Conservation (phyloP, 192 early-diverging fungal species). For the Linnemannia zychae region DNA sequence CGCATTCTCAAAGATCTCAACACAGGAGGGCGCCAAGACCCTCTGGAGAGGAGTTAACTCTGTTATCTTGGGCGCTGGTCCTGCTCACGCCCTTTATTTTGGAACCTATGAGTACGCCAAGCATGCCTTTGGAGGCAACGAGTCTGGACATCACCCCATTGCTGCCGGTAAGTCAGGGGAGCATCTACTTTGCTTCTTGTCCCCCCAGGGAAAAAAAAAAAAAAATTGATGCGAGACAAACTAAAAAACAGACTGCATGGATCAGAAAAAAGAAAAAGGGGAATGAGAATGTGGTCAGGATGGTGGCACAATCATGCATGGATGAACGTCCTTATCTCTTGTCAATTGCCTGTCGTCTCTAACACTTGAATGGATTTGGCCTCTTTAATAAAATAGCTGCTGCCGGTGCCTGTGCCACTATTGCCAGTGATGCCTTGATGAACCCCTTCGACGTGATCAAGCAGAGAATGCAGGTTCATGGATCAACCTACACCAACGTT, state of each 20-base stretch:
- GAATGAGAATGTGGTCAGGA: background rate
- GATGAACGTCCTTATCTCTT: conserved; percentile 1
- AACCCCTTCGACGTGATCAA: conserved; percentile 99
- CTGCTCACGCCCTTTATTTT: conserved; percentile 97
- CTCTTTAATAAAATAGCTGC: conserved; percentile 64
- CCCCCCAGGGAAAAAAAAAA: background rate
- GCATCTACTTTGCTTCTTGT: background rate
- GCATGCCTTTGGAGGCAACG: conserved; percentile 73
- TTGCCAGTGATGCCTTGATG: conserved; percentile 91
- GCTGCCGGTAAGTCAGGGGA: conserved; percentile 73
- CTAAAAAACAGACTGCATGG: background rate
- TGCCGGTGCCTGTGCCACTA: conserved; percentile 91
- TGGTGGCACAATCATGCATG: conserved; percentile 12
- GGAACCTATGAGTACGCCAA: conserved; percentile 95
- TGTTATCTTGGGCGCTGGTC: conserved; percentile 93
- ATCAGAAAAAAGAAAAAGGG: background rate
- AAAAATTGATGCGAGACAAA: background rate
- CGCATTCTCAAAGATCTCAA: conserved; percentile 77
- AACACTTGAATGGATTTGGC: background rate
- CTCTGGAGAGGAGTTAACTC: conserved; percentile 96
- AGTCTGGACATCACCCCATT: conserved; percentile 67
- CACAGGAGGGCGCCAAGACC: conserved; percentile 82
- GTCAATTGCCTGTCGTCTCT: background rate
- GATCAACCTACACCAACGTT: conserved; percentile 78
- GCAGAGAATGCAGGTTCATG: conserved; percentile 94